Conservation (phyloP, 169 alveolate genomes). For the Sarcocystis neurona region DNA sequence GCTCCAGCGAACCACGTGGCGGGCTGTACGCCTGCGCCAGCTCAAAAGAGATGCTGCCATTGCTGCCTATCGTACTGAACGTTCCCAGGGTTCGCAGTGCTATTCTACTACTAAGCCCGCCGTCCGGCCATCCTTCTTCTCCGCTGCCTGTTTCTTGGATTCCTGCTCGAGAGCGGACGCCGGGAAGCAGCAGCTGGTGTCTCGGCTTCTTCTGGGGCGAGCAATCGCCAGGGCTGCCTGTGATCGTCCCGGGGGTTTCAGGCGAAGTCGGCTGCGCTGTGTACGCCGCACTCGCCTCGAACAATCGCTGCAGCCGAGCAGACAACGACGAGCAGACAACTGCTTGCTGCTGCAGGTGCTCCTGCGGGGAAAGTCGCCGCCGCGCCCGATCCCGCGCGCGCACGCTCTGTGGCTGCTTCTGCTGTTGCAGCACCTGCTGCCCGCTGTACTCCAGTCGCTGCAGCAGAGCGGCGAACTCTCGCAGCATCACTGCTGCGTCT, state of each 20-base stretch:
- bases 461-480: background rate
- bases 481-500: slow-evolving; percentile 32
- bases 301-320: slow-evolving; percentile 6
- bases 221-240: background rate
- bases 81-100: no score
- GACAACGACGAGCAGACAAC: slow-evolving; percentile 5
- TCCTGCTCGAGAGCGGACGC: no score
- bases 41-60: no score
- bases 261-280: background rate
- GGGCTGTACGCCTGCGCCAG: no score
- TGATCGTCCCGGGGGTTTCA: background rate
- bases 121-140: background rate
- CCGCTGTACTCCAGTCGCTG: background rate
- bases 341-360: slow-evolving; percentile 12
- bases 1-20: background rate
- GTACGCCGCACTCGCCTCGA: background rate
- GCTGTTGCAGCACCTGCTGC: background rate
- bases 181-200: no score
- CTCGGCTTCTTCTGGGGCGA: no score
- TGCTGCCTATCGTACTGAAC: no score
- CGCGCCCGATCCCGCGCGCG: no score
- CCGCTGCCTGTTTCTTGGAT: no score
- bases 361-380: no score
- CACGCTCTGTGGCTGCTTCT: no score
- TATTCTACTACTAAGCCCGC: background rate